Conservation (phyloP, 345 rosid species). For the Eucalyptus tenuipes region DNA sequence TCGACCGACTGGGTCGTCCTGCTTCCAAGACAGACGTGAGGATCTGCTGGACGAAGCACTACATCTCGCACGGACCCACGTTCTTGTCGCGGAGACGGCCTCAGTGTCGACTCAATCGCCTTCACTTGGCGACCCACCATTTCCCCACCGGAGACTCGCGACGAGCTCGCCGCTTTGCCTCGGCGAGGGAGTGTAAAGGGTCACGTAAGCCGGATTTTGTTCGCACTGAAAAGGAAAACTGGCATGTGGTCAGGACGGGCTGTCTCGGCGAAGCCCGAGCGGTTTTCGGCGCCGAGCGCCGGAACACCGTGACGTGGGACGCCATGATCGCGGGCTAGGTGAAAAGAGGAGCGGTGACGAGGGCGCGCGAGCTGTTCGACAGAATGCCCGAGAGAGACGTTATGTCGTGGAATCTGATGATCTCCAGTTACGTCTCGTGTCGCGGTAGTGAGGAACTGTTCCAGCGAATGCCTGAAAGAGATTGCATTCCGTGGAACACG, state of each 20-base stretch:
- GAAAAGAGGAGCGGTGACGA: conserved; percentile 19
- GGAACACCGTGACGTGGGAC: conserved; percentile 51
- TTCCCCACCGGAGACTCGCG: background rate
- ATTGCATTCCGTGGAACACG: conserved; percentile 49
- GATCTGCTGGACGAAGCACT: background rate
- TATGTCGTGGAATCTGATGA: conserved; percentile 56
- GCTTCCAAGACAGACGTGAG: background rate
- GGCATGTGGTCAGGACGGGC: conserved; percentile 29
- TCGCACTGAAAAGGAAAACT: conserved; percentile 18
- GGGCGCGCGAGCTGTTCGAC: conserved; percentile 34
- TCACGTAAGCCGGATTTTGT: conserved; percentile 5
- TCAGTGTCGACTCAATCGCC: background rate
- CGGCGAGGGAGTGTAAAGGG: background rate
- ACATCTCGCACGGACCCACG: background rate
- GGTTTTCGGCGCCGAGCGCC: conserved; percentile 17
- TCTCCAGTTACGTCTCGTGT: conserved; percentile 43
- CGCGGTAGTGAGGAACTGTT: conserved; percentile 28
- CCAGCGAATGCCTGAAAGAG: conserved; percentile 53
- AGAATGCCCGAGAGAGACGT: conserved; percentile 39
- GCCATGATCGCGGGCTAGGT: conserved; percentile 49
- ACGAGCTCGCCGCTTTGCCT: background rate
- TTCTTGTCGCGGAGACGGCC: background rate
- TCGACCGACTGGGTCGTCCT: background rate
- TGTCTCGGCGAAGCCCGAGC: conserved; percentile 38
- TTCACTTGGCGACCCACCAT: background rate